Evolutionary conservation across 2,329 filamentous ascomycete species (phyloP), one percentile per base, ranked within the genome.

Genomic region (Talaromyces sp.): DNA sequence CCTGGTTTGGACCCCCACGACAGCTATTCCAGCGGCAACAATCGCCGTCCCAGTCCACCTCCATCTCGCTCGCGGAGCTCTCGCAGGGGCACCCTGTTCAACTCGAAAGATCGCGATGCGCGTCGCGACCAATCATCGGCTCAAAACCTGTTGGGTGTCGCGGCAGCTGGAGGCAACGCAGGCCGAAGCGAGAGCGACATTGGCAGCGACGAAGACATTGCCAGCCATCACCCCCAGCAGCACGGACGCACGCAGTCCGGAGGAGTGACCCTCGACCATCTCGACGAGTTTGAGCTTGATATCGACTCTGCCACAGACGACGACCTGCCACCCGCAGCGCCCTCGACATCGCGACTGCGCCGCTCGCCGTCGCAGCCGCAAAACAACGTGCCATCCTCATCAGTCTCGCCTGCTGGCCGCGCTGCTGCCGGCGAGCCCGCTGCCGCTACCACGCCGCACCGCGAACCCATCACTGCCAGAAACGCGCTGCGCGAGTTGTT

Each of bases 401-500:
- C 64, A 19, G 75, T 54, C 63, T 71, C 71, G 49, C 69, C 67
- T 5, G 67, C 65, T 56, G 74, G 57, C 67, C 79, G 55, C 52
- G 3, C 15, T 4, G 15, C 42, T 47, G 65, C 66, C n/a, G 60
- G 65, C 8, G 66, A 64, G 13, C 44, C 55, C 17, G 55, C 32
- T 22, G 30, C 67, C 3, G 68, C 65, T 55, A 74, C 51, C 13
- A 42, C 32, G n/a, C 53, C 63, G 2, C 62, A 58, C 30, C 63
- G 64, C 36, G 63, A 61, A 28, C 78, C 83, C 49, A 78, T 92
- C n/a, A 90, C 86, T 30, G 91, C 91, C 11, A 84, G 87, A 22
- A 89, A 87, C 32, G 90, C 92, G 0, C 86, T 97, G 62, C 87
- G 88, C 61, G 90, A 93, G 71, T 80, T 99, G 9, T 87, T 96